Evolutionary conservation across 2,329 filamentous ascomycete species (phyloP).

Genomic region (Aspergillus proliferans): DNA sequence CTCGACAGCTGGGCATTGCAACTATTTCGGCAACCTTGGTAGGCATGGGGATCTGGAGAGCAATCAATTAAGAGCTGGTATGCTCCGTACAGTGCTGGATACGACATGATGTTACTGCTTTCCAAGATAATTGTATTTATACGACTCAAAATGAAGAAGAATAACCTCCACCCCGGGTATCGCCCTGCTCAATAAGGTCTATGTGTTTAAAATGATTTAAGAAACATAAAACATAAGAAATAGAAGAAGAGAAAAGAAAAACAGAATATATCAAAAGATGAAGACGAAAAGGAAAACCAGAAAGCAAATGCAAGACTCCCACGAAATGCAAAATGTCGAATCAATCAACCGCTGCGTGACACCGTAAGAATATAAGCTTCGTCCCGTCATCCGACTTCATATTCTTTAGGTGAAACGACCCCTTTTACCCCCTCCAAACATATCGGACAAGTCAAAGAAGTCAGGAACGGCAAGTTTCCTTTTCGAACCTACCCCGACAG

Average conservation of each 20-base stretch:
- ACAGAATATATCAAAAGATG: conserved; percentile 8
- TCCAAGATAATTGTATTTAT: conserved; percentile 5
- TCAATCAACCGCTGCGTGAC: conserved; percentile 24
- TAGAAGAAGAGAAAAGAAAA: conserved; percentile 5
- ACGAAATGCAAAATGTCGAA: conserved; percentile 23
- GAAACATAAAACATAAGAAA: conserved; percentile 9
- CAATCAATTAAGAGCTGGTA: conserved; percentile 45
- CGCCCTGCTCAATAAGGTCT: conserved; percentile 28
- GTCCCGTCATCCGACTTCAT: conserved; percentile 26
- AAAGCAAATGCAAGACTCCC: conserved; percentile 27
- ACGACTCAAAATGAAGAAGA: conserved; percentile 11
- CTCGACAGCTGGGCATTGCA: conserved; percentile 61
- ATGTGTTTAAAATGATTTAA: conserved; percentile 22
- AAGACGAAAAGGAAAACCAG: conserved; percentile 14
- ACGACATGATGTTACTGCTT: not conserved
- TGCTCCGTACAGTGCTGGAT: not conserved
- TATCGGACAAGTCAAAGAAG: conserved; percentile 46
- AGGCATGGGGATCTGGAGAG: conserved; percentile 64
- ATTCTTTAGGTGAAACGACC: conserved; percentile 38
- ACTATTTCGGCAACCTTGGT: conserved; percentile 62
- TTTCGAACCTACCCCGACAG: conserved; percentile 40
- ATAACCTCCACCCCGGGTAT: conserved; percentile 31
- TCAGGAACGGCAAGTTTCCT: conserved; percentile 43
- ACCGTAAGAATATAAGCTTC: conserved; percentile 27
- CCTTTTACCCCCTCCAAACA: conserved; percentile 42